A percentile compares a stretch with the other conserved stretches of the same genome.
Conservation (phyloP, 2,329 filamentous ascomycete genomes). For the Trichoderma hamatum region DNA sequence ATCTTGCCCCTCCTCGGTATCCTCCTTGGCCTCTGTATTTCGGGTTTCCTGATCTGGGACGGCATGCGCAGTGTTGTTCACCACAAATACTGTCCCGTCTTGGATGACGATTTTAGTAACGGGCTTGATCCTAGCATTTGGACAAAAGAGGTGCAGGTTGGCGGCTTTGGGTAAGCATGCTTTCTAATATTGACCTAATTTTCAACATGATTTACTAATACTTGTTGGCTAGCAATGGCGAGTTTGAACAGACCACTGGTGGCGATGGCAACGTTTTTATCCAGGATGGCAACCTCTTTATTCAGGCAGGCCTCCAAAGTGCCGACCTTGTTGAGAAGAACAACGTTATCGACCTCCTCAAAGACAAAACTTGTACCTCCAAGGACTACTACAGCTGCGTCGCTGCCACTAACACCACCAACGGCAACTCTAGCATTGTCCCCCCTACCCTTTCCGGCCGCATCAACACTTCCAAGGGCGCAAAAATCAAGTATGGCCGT, state of each 20-base stretch:
- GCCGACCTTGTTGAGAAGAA: constrained; percentile 65
- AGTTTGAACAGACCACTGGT: constrained; percentile 77
- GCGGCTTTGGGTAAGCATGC: constrained; percentile 70
- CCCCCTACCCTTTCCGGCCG: constrained; percentile 78
- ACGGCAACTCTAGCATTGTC: constrained; percentile 71
- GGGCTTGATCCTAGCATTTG: constrained; percentile 65
- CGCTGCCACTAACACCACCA: constrained; percentile 70
- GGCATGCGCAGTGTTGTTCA: constrained; percentile 71
- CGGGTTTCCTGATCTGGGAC: constrained; percentile 75
- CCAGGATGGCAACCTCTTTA: constrained; percentile 67
- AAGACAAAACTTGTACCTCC: constrained; percentile 69
- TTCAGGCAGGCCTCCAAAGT: constrained; percentile 79
- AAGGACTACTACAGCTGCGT: constrained; percentile 61
- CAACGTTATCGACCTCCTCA: constrained; percentile 67
- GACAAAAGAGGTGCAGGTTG: constrained; percentile 74
- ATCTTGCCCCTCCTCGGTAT: constrained; percentile 77
- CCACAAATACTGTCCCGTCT: constrained; percentile 71
- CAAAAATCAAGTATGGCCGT: constrained; percentile 76
- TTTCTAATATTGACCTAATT: neutral
- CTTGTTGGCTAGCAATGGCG: constrained; percentile 63
- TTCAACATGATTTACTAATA: constrained; percentile 2
- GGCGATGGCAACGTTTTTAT: constrained; percentile 75
- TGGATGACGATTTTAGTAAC: constrained; percentile 66
- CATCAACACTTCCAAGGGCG: constrained; percentile 72
- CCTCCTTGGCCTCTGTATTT: constrained; percentile 66